Conservation (phyloP, 139 green algal genomes). For the Chlamydomonas sp. region DNA sequence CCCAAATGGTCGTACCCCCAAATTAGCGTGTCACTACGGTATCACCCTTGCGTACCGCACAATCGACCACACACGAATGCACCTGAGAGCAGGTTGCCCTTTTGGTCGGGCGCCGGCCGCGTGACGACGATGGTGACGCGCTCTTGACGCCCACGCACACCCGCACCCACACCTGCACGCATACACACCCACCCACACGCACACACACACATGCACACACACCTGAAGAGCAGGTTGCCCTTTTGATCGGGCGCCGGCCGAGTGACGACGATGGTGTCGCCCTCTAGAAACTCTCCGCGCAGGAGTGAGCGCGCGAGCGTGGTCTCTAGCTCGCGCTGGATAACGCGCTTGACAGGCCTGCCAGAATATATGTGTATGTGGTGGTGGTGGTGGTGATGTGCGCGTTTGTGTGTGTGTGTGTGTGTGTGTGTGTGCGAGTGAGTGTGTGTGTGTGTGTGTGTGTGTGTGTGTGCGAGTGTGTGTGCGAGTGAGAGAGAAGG, state of each 20-base stretch:
- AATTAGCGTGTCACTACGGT: too few relatives aligned
- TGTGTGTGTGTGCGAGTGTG: too few relatives aligned
- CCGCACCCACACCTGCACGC: background rate
- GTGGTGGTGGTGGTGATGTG: too few relatives aligned
- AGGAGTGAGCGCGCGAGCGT: constrained; percentile 63
- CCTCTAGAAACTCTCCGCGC: constrained; percentile 35
- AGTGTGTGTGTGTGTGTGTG: too few relatives aligned
- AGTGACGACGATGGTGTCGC: constrained; percentile 17
- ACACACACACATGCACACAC: background rate
- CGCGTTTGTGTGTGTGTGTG: too few relatives aligned
- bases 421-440: too few relatives aligned
- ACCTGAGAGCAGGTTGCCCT: too few relatives aligned
- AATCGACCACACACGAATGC: background rate
- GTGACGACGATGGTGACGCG: constrained; percentile 16
- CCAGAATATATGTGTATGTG: too few relatives aligned
- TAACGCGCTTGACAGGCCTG: constrained; percentile 89
- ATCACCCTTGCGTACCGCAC: background rate
- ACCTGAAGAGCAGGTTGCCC: too few relatives aligned
- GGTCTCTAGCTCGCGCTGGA: constrained; percentile 93
- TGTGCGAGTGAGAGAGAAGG: too few relatives aligned
- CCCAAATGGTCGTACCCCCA: too few relatives aligned
- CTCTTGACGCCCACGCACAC: constrained; percentile 13
- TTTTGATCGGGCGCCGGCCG: background rate
- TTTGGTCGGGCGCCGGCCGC: background rate
- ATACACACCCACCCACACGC: background rate